Conservation (phyloP, 352 stramenopile genomes). For the Globisporangium spinosum region DNA sequence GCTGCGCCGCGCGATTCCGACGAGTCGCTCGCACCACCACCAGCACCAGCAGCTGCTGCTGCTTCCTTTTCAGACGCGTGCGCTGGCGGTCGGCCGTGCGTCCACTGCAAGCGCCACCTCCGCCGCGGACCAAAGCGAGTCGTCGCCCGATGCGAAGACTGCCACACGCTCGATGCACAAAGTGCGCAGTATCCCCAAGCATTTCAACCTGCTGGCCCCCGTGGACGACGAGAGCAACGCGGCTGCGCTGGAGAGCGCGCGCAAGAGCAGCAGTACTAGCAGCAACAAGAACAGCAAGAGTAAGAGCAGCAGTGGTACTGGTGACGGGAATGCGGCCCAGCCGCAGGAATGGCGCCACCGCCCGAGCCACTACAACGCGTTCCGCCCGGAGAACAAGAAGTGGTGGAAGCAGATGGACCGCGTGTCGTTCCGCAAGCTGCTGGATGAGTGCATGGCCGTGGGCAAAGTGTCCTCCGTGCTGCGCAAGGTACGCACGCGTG, state of each 20-base stretch:
- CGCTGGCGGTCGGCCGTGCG: background rate
- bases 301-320: slow-evolving; percentile 6
- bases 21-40: background rate
- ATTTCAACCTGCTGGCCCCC: slow-evolving; percentile 22
- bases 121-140: background rate
- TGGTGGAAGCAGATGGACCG: slow-evolving; percentile 59
- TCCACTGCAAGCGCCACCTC: background rate
- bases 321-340: background rate
- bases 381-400: slow-evolving; percentile 27
- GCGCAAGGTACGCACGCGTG: slow-evolving; percentile 27
- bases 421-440: slow-evolving; percentile 49
- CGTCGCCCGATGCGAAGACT: background rate
- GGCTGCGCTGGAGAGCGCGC: slow-evolving; percentile 2
- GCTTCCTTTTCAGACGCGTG: background rate
- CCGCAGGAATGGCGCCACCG: slow-evolving; percentile 21
- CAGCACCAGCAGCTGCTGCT: background rate
- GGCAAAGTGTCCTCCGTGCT: slow-evolving; percentile 51
- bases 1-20: background rate
- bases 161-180: slow-evolving; percentile 4
- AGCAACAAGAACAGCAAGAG: slow-evolving; percentile 27
- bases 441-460: slow-evolving; percentile 57
- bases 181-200: slow-evolving; percentile 16
- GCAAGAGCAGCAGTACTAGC: slow-evolving; percentile 7
- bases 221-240: background rate
- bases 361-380: slow-evolving; percentile 21